Conservation (phyloP, 768 basidiomycete species). For the Mycena galericulata region DNA sequence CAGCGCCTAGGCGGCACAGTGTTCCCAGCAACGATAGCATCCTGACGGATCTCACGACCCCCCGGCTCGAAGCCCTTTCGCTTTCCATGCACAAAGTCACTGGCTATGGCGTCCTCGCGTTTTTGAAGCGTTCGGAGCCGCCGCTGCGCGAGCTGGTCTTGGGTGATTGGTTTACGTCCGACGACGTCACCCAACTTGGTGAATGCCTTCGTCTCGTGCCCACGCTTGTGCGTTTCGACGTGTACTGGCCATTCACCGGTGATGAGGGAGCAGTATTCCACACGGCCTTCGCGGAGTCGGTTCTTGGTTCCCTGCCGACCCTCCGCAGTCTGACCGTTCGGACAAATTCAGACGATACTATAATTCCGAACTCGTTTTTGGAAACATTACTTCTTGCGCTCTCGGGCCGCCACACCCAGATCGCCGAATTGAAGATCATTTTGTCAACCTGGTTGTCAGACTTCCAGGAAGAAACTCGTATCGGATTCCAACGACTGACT, state of each 20-base stretch:
- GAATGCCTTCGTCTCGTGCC: neutral
- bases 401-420: neutral
- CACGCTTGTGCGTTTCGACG: neutral
- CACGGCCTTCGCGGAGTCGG: no score
- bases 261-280: neutral
- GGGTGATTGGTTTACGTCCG: no score
- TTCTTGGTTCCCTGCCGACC: neutral
- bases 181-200: no score
- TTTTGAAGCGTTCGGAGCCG: constrained; percentile 4
- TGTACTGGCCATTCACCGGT: neutral
- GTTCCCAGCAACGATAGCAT: neutral
- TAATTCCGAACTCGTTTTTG: no score
- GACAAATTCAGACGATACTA: no score
- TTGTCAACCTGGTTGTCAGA: no score
- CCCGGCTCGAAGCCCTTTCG: neutral
- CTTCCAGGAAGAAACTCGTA: no score
- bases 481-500: no score
- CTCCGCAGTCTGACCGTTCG: neutral
- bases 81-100: neutral
- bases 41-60: neutral
- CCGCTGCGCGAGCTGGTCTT: neutral
- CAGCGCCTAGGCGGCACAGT: no score
- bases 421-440: no score
- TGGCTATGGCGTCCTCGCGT: neutral
- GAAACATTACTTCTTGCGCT: neutral